phyloP scores from a whole-genome alignment of 225 moss, liverwort and hornwort genomes.

The Neckera pumila region DNA sequence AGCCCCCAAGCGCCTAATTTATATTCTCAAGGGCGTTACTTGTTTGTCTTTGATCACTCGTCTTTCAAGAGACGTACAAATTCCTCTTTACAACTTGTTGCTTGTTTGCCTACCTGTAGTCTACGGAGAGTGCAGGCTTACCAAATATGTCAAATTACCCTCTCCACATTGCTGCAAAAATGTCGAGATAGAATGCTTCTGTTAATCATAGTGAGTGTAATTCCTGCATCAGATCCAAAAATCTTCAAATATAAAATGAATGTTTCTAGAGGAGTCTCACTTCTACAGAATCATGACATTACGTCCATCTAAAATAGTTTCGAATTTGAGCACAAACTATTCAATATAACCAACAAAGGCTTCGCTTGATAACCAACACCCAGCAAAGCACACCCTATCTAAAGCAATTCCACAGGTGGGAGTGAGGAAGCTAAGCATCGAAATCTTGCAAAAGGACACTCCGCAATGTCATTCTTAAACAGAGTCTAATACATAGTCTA shows the following conservation, averaged over 20 bases:
- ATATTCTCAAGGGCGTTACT: not conserved
- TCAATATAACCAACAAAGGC: not conserved
- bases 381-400: too few relatives aligned
- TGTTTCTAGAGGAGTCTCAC: not conserved
- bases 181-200: not conserved
- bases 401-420: not conserved
- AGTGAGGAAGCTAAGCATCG: not conserved
- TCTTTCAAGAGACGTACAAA: not conserved
- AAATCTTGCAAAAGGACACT: not conserved
- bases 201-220: not conserved
- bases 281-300: not conserved
- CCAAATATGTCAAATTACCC: not conserved
- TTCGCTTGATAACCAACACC: not conserved
- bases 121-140: not conserved
- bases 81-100: not conserved
- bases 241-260: not conserved
- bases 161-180: not conserved
- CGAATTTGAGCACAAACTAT: not conserved
- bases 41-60: not conserved
- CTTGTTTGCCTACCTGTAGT: not conserved
- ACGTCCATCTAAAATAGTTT: not conserved
- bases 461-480: not conserved
- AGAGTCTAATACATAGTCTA: not conserved
- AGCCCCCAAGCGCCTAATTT: not conserved
- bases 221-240: not conserved